These are phyloP conservation scores for Xylaria telfairii DNA, from an alignment of 495 filamentous ascomycete genomes.

Conservation along the genomic window DNA sequence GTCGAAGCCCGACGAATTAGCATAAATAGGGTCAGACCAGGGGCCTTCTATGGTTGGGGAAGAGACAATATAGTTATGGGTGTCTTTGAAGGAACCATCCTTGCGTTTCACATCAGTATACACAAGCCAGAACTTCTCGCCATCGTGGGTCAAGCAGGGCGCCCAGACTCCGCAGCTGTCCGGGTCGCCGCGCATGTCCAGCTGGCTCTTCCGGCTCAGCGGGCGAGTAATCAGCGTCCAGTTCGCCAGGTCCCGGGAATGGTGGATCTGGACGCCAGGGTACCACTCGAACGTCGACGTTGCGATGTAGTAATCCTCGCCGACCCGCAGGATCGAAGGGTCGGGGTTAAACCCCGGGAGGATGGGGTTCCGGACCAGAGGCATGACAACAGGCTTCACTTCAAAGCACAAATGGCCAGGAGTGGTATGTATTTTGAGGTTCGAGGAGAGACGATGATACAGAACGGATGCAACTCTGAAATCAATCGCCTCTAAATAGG, in stretches of 20 bases:
- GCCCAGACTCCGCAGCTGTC: conserved; percentile 69
- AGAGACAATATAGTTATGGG: conserved; percentile 61
- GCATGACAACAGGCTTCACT: conserved; percentile 38
- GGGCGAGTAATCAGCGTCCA: conserved; percentile 65
- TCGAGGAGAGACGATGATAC: not conserved
- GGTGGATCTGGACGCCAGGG: conserved; percentile 65
- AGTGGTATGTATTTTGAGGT: not conserved
- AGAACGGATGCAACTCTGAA: not conserved
- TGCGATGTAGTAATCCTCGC: conserved; percentile 65
- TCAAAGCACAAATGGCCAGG: not conserved
- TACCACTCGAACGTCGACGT: conserved; percentile 70
- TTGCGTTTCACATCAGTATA: conserved; percentile 64
- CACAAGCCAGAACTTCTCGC: conserved; percentile 62
- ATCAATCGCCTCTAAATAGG: not conserved
- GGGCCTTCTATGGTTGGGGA: conserved; percentile 55
- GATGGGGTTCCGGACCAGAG: conserved; percentile 61
- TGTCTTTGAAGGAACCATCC: conserved; percentile 61
- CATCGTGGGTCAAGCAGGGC: conserved; percentile 65
- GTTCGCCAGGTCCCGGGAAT: conserved; percentile 62
- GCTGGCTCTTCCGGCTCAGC: conserved; percentile 62
- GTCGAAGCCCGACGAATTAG: conserved; percentile 62
- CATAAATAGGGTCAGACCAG: conserved; percentile 62
- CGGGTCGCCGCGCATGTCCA: conserved; percentile 65
- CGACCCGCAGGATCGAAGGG: conserved; percentile 64
- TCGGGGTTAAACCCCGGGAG: conserved; percentile 69